phyloP scores from a whole-genome alignment of 73 alveolate species.

The Breviolum minutum region DNA sequence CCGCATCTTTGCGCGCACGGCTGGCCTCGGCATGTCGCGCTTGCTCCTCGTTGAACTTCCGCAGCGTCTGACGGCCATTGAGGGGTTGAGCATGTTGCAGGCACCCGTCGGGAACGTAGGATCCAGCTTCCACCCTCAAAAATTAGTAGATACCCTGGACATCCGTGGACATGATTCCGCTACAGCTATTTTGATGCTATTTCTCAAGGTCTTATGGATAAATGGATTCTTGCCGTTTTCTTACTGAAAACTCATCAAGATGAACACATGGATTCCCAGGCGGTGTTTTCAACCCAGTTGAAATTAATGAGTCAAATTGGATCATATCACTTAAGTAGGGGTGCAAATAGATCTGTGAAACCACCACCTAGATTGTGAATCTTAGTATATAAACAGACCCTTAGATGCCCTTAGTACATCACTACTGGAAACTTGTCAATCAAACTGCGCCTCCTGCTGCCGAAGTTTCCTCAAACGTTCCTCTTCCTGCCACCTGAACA shows the following conservation, averaged over 20 bases:
- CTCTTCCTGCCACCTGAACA: constrained; percentile 79
- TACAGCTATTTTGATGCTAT: not conserved
- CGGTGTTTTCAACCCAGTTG: too few species aligned
- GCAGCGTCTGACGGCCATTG: constrained; percentile 4
- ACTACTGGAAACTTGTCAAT: not conserved
- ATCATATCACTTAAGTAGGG: too few species aligned
- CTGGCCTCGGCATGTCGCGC: constrained; percentile 79
- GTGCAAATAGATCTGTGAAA: too few species aligned
- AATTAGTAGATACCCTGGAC: too few species aligned
- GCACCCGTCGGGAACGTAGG: not conserved
- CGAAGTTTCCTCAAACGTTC: constrained; percentile 47
- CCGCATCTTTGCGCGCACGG: constrained; percentile 37
- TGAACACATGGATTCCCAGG: too few species aligned
- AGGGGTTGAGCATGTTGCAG: not conserved
- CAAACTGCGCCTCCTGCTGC: constrained; percentile 58
- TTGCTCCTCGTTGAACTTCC: constrained; percentile 94
- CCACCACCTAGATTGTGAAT: too few species aligned
- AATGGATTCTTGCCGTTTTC: not conserved
- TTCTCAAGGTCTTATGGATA: too few species aligned
- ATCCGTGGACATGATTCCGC: not conserved
- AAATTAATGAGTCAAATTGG: too few species aligned
- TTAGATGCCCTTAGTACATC: not conserved
- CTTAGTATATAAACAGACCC: not conserved
- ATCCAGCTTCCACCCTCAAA: too few species aligned
- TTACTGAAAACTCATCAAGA: not conserved